phyloP scores from a whole-genome alignment of 495 filamentous ascomycete species.

The Xylaria bambusicola region DNA sequence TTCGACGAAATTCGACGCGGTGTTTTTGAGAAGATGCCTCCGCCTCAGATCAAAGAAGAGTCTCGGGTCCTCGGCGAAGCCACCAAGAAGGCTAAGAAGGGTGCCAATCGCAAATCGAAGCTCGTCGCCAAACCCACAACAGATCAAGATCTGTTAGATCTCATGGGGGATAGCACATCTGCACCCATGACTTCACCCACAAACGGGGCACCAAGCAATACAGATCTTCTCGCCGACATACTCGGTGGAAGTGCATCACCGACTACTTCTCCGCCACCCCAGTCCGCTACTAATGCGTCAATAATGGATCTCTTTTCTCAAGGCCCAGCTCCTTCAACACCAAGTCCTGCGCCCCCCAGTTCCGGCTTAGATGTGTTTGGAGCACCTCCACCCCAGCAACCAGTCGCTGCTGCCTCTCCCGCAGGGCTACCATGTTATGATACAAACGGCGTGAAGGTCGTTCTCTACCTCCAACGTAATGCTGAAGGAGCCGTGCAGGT shows the following conservation, averaged over 20 bases:
- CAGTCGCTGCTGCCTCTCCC: slow-evolving; percentile 42
- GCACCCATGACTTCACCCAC: slow-evolving; percentile 49
- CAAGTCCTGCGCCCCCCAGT: slow-evolving; percentile 47
- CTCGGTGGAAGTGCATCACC: slow-evolving; percentile 63
- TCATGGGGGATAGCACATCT: slow-evolving; percentile 77
- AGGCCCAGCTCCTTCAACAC: slow-evolving; percentile 31
- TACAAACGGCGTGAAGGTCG: slow-evolving; percentile 80
- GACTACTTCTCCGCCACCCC: slow-evolving; percentile 54
- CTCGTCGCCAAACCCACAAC: slow-evolving; percentile 68
- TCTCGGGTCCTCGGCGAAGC: slow-evolving; percentile 87
- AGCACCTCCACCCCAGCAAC: slow-evolving; percentile 51
- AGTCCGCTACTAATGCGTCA: slow-evolving; percentile 63
- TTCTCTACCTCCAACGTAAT: slow-evolving; percentile 78
- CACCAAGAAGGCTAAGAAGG: slow-evolving; percentile 76
- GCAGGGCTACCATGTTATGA: slow-evolving; percentile 72
- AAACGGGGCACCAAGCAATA: slow-evolving; percentile 73
- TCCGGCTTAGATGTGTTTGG: slow-evolving; percentile 50
- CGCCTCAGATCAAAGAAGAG: slow-evolving; percentile 93
- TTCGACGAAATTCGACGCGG: slow-evolving; percentile 86
- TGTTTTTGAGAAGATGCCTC: slow-evolving; percentile 95
- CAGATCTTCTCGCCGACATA: slow-evolving; percentile 88
- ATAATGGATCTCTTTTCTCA: slow-evolving; percentile 84
- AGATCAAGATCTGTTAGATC: slow-evolving; percentile 88
- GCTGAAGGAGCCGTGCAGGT: slow-evolving; percentile 73
- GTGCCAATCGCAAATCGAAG: slow-evolving; percentile 72